phyloP scores from a whole-genome alignment of 148 eudicot species.

The Silene conica region DNA sequence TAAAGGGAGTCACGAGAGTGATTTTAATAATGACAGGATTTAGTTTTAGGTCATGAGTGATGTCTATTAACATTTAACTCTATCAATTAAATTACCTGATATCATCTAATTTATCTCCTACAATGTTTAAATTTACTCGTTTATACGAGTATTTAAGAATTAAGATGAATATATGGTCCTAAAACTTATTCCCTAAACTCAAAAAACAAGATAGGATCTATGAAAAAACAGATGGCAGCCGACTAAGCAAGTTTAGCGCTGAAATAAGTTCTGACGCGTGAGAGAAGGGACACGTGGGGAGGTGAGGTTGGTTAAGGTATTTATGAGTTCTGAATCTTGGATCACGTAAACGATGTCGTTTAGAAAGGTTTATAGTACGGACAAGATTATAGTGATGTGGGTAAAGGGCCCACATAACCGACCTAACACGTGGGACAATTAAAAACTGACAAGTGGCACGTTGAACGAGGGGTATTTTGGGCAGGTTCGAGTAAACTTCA shows the following conservation, averaged over 20 bases:
- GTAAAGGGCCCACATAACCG: constrained; percentile 15
- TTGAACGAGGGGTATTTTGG: background rate
- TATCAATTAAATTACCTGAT: too few relatives aligned
- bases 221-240: constrained; percentile 21
- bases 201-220: too few relatives aligned
- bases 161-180: too few relatives aligned
- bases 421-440: constrained; percentile 22
- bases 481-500: constrained; percentile 1
- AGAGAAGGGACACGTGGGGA: constrained; percentile 26
- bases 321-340: background rate
- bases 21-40: too few relatives aligned
- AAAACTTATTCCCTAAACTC: too few relatives aligned
- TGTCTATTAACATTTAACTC: too few relatives aligned
- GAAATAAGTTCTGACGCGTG: constrained; percentile 15
- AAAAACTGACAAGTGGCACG: constrained; percentile 2
- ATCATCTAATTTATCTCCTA: too few relatives aligned
- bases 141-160: too few relatives aligned
- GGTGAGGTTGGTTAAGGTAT: constrained; percentile 16
- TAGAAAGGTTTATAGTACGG: background rate
- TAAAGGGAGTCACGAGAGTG: too few relatives aligned
- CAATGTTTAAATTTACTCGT: too few relatives aligned
- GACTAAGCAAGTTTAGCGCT: constrained; percentile 19
- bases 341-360: constrained; percentile 31
- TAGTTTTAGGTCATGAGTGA: too few relatives aligned
- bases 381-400: constrained; percentile 16